Base-by-base conservation (phyloP, 2,329 filamentous ascomycete genomes). In the Ophiostoma sp. region DNA sequence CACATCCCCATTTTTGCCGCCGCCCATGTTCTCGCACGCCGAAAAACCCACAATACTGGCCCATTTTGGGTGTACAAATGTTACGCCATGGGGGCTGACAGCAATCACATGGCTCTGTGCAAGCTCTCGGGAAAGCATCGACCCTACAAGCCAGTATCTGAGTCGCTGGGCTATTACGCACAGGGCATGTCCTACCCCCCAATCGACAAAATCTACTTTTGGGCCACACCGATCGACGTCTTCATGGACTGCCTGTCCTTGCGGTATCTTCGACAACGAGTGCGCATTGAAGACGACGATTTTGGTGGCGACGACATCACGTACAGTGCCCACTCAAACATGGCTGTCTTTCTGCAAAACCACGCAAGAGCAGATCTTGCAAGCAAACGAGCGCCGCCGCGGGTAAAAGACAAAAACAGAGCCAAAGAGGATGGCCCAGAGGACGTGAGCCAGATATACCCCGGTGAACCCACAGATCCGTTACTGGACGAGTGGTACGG, bases 1-100 rank as follows among this genome's bases (percentile, higher is more conserved):
- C 71, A 73, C 57, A 55, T 73, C 17, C 71, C 71, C 6, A 73
- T 70, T 9, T 72, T 73, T 42, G 71, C 71, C 3, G 71, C 71
- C 2, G 71, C 17, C 5, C 12, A 57, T 19, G 15, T 8, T 15
- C n/a, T 64, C 31, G 55, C 5, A 15, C 39, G 48, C 17, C 28
- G 64, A 15, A 22, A 42, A 36, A 9, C 22, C n/a, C 4, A 22
- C 28, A 1, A 11, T 2, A 2, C 17, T 0, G 71, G 66, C 52
- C 1, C 8, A 0, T 4, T 15, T 15, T 66, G 59, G 45, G 28
- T 73, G 5, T 1, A 15, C 4, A 7, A n/a, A 7, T 73, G 71
- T 36, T 12, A 39, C 31, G 5, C 2, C 2, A 5, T 22, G 2
- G 71, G 71, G 39, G 71, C 64, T 12, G 15, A 55, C 0, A 25